Evolutionary conservation across 176 grass and related monocot genomes (phyloP), one percentile per base, ranked within the genome.

Genomic region (Canna indica): DNA sequence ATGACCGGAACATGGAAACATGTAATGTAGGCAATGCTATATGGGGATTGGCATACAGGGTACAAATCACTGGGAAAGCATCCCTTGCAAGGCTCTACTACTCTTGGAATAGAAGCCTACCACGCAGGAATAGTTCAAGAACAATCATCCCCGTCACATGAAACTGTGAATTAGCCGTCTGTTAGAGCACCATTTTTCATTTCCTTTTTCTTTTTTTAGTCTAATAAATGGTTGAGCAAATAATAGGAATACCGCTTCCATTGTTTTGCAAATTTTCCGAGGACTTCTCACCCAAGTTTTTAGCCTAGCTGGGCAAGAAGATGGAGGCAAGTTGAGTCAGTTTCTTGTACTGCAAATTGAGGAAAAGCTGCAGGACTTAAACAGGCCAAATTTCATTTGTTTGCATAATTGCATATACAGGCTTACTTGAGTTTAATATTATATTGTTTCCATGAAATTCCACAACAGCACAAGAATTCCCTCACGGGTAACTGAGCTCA

Each of bases 21-120:
- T 36, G 78, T 32, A 80, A 80, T 26, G 48, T 85, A 75, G 83
- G 79, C 20, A 95, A 73, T 69, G 58, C 75, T n/a, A 35, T 86
- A 46, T 84, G 86, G 74, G 50, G 93, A 47, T 69, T 92, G n/a
- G 67, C 83, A 46, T 90, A 83, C 68, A 85, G 82, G 26, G 76
- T 87, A 10, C 83, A 87, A 74, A 82, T 95, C 75, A 83, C 84
- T 8, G 68, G 82, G 36, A 83, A 83, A 69, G 74, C 82, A 69
- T 85, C 80, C 7, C 73, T 88, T 77, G 69, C 82, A 16, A 82
- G 90, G 15, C 83, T 92, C 70, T 85, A 86, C 0, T 87, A 81
- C 72, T 38, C 92, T 57, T 97, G 89, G 84, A 70, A 87, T 42
- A 70, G 82, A 46, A 89, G 86, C 12, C 77, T 17, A 4, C 64